Conservation (phyloP, 495 filamentous ascomycete genomes). For the Daldinia bambusicola region DNA sequence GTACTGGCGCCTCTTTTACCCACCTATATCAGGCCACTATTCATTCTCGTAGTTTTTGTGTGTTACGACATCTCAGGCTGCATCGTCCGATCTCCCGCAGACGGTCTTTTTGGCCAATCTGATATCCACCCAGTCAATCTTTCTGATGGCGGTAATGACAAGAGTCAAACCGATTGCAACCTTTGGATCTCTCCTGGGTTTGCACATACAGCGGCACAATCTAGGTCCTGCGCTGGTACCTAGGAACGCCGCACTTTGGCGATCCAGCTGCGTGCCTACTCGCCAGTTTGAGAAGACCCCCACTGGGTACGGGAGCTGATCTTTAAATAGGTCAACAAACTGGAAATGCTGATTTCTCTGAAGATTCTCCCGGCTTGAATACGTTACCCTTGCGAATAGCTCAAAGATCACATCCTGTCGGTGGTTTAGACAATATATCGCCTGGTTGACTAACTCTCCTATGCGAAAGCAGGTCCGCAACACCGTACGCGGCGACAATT, state of each 20-base stretch:
- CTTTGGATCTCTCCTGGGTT: conserved; percentile 57
- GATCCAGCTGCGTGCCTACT: conserved; percentile 57
- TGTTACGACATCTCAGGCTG: not conserved
- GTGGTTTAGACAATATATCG: conserved; percentile 46
- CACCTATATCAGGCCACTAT: conserved; percentile 19
- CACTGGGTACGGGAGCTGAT: conserved; percentile 61
- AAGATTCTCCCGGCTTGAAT: conserved; percentile 58
- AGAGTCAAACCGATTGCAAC: conserved; percentile 55
- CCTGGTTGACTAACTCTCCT: conserved; percentile 64
- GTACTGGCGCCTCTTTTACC: not conserved
- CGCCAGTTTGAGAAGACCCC: conserved; percentile 63
- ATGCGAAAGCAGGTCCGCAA: conserved; percentile 71
- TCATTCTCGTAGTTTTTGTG: conserved; percentile 9
- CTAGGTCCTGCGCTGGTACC: conserved; percentile 40
- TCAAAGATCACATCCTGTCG: conserved; percentile 63
- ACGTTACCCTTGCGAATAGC: conserved; percentile 66
- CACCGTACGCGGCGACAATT: conserved; percentile 57
- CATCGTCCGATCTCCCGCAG: conserved; percentile 32
- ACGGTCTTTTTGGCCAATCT: conserved; percentile 48
- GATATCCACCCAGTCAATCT: conserved; percentile 65
- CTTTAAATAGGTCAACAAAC: conserved; percentile 68
- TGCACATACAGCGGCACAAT: conserved; percentile 66
- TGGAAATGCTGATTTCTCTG: conserved; percentile 65
- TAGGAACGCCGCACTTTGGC: conserved; percentile 58
- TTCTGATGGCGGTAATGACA: conserved; percentile 62